Conservation (phyloP, 192 early-diverging fungal species). For the Entomortierella chlamydospora region DNA sequence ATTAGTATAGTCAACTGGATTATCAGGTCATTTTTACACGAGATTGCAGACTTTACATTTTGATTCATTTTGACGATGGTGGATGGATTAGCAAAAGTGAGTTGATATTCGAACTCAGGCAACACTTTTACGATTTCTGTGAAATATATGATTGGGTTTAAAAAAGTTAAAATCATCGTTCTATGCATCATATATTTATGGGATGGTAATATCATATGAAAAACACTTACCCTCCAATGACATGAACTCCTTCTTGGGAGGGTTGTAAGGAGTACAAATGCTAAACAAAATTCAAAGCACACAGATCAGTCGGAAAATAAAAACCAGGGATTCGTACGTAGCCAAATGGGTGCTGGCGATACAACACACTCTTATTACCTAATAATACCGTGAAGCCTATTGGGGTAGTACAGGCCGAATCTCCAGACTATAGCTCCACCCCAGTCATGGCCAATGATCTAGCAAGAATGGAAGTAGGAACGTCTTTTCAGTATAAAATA, state of each 20-base stretch:
- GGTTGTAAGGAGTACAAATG: slow-evolving; percentile 43
- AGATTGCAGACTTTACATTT: background rate
- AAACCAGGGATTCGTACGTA: no score
- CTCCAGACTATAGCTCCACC: slow-evolving; percentile 51
- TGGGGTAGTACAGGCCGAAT: slow-evolving; percentile 40
- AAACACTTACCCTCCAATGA: slow-evolving; percentile 27
- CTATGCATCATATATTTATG: no score
- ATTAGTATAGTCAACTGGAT: no score
- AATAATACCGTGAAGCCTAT: slow-evolving; percentile 40
- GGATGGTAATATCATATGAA: no score
- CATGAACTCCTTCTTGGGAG: slow-evolving; percentile 1
- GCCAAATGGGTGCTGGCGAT: no score
- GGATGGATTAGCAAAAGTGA: slow-evolving; percentile 23
- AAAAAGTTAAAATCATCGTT: no score
- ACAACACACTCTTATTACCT: slow-evolving; percentile 10
- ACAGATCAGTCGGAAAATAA: no score
- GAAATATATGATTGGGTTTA: no score
- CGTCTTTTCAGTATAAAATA: background rate
- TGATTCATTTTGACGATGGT: background rate
- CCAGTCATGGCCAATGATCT: slow-evolving; percentile 52
- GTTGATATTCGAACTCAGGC: slow-evolving; percentile 43
- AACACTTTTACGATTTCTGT: slow-evolving; percentile 24
- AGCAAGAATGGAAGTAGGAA: background rate
- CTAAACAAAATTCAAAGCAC: slow-evolving; percentile 1
- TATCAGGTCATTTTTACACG: no score